Evolutionary conservation across 306 rosid genomes (phyloP).

Genomic region (Sophora flavescens): DNA sequence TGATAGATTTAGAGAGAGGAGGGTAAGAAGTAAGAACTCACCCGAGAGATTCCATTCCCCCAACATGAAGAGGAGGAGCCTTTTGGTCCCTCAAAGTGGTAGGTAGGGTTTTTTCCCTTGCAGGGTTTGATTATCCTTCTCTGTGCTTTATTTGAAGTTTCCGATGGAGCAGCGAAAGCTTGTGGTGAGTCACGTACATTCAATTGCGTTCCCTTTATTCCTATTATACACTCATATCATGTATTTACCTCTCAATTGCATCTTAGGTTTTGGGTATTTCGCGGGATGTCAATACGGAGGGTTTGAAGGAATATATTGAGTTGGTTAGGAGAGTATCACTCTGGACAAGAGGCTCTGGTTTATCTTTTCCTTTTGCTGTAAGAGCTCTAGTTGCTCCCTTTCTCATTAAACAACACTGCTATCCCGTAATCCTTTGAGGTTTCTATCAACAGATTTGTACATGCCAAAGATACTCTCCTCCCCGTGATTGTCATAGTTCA

Average conservation of each 20-base stretch:
- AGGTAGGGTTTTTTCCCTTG: constrained; percentile 52
- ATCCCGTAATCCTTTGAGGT: no score
- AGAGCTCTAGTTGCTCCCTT: no score
- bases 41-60: constrained; percentile 48
- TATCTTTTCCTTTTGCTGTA: no score
- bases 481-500: constrained; percentile 6
- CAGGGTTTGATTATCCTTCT: constrained; percentile 40
- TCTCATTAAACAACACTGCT: no score
- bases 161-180: constrained; percentile 92
- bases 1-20: constrained; percentile 85
- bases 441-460: no score
- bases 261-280: constrained; percentile 80
- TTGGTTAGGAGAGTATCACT: no score
- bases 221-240: background rate
- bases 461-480: background rate
- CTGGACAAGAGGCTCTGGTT: no score
- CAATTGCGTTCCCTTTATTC: background rate
- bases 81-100: background rate
- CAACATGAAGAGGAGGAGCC: background rate
- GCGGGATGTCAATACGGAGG: constrained; percentile 86
- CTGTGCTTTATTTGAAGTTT: constrained; percentile 22
- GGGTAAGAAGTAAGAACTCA: constrained; percentile 59
- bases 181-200: constrained; percentile 66
- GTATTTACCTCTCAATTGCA: background rate
- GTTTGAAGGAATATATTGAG: constrained; percentile 81